A percentile compares a stretch with the other conserved stretches of the same genome.
Conservation (phyloP, 352 stramenopile species). For the Globisporangium cylindrosporum region DNA sequence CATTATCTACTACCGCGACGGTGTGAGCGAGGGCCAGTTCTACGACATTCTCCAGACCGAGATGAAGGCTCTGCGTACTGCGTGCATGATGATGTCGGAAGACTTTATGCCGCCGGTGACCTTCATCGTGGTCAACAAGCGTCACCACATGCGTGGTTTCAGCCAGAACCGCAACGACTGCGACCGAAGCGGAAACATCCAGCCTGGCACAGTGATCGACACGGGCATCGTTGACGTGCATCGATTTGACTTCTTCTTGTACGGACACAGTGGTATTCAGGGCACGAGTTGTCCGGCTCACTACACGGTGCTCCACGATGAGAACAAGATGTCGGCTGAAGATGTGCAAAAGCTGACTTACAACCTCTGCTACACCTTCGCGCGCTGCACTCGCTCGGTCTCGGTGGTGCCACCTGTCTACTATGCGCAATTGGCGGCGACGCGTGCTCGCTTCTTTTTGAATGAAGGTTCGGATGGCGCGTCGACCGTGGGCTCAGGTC, state of each 20-base stretch:
- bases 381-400: not conserved
- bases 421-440: not conserved
- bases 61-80: constrained; percentile 1
- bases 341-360: not conserved
- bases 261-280: not conserved
- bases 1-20: not conserved
- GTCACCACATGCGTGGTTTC: not conserved
- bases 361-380: constrained; percentile 1
- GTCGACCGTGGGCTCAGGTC: not conserved
- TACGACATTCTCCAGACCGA: not conserved
- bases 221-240: not conserved
- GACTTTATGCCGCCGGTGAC: constrained; percentile 1
- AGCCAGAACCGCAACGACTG: not conserved
- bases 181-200: not conserved
- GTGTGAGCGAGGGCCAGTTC: not conserved
- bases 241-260: not conserved
- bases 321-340: not conserved
- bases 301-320: not conserved
- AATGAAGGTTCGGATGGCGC: not conserved
- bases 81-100: not conserved
- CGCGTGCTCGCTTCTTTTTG: not conserved
- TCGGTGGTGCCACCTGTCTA: not conserved
- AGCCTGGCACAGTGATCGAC: not conserved
- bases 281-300: not conserved
- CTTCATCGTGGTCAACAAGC: not conserved